These are phyloP conservation scores for Fusarium papillatum DNA, from an alignment of 2,329 filamentous ascomycete genomes.

Conservation along the genomic window DNA sequence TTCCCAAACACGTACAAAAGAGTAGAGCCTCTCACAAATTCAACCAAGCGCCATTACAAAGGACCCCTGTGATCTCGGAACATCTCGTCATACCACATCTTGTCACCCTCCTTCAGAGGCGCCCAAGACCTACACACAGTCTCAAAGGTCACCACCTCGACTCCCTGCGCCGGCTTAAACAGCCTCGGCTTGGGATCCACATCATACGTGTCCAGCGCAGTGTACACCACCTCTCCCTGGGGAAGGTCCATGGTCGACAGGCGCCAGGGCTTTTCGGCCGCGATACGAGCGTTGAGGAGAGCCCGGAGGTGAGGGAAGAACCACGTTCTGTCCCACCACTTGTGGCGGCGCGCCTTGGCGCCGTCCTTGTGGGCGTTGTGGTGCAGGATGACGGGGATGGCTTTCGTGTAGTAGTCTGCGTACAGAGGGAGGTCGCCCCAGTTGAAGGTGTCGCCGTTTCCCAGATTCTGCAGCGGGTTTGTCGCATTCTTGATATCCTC, in stretches of 20 bases:
- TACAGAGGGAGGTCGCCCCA: constrained; percentile 40
- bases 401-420: constrained; percentile 32
- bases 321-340: constrained; percentile 40
- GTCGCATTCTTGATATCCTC: constrained; percentile 15
- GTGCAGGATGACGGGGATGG: constrained; percentile 34
- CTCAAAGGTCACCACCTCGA: neutral
- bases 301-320: constrained; percentile 34
- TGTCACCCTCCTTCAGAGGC: neutral
- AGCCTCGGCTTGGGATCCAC: constrained; percentile 18
- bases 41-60: neutral
- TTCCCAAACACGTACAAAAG: neutral
- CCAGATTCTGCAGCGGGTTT: neutral
- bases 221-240: constrained; percentile 7
- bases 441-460: neutral
- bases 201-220: constrained; percentile 2
- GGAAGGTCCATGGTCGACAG: neutral
- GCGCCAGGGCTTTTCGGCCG: neutral
- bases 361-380: constrained; percentile 37
- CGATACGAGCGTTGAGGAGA: constrained; percentile 11
- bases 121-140: neutral
- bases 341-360: constrained; percentile 18
- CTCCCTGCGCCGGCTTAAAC: neutral
- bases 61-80: constrained; percentile 31
- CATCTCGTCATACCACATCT: constrained; percentile 26
- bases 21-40: neutral